These are phyloP conservation scores for Rhododendron ovatum DNA, from an alignment of 148 eudicot species.

Conservation along the genomic window DNA sequence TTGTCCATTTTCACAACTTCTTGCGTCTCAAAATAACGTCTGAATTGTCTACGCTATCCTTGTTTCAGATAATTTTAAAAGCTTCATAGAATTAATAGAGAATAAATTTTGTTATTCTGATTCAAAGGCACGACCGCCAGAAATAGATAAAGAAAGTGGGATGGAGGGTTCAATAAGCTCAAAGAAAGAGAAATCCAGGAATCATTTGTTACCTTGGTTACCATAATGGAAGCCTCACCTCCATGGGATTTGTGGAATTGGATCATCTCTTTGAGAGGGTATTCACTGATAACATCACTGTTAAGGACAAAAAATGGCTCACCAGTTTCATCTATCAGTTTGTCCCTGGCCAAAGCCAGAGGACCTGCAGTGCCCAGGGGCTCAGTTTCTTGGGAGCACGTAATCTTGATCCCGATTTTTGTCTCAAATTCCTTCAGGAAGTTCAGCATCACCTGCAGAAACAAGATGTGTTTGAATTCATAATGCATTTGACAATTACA, in stretches of 20 bases:
- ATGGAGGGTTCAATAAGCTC: background rate
- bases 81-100: background rate
- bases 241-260: slow-evolving; percentile 85
- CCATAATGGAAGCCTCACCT: slow-evolving; percentile 95
- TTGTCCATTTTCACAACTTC: background rate
- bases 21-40: background rate
- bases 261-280: slow-evolving; percentile 80
- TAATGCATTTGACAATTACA: background rate
- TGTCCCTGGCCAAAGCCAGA: slow-evolving; percentile 87
- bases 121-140: background rate
- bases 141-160: background rate
- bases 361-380: slow-evolving; percentile 99
- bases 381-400: slow-evolving; percentile 92
- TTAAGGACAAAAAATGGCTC: slow-evolving; percentile 91
- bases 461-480: background rate
- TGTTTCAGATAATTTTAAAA: background rate
- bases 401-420: slow-evolving; percentile 78
- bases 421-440: slow-evolving; percentile 88
- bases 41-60: background rate
- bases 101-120: background rate
- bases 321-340: slow-evolving; percentile 64
- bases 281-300: slow-evolving; percentile 94
- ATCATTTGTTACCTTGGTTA: slow-evolving; percentile 62
- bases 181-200: background rate
- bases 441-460: slow-evolving; percentile 75